Evolutionary conservation across 148 eudicot genomes (phyloP), one percentile per base, ranked within the genome.

Genomic region (Vaccinium myrtillus): DNA sequence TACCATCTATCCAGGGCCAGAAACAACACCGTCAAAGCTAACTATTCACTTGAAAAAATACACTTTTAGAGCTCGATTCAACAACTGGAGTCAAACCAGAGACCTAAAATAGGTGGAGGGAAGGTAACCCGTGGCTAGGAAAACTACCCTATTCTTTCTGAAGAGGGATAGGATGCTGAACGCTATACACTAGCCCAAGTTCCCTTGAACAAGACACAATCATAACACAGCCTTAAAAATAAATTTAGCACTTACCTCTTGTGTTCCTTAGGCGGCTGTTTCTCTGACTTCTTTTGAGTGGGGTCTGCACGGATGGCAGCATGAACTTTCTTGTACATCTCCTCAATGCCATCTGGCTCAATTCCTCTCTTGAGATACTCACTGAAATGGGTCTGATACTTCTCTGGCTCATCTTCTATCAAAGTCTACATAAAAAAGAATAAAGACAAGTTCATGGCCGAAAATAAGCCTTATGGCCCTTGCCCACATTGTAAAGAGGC

Each of bases 391-490:
- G 93, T 53, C 85, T 94, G 98, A 78, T 91, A 94, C 81, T 94
- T 94, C 86, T 94, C 98, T n/a, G 96, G 95, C 88, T 93, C 98
- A 88, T 94, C 98, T 84, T 94, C 98, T 82, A 70, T 84, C 88
- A 94, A 85, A 48, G 92, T 90, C 98, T 94, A 36, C 27, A 65
- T 23, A 27, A 63, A 3, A 69, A 82, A 5, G 43, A 53, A 46
- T 19, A 65, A 25, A 49, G 56, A 13, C 48, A 6, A 56, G 13
- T 30, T 48, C 8, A 18, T 6, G 11, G 21, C 51, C 30, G 23
- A 32, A 59, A 54, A 48, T 82, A 39, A 84, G 80, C 25, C 39
- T 9, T 50, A 12, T 0, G 0, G 71, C 73, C 73, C 32, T 67
- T 25, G 54, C 51, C 59, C 76, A 27, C 14, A 51, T 18, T 8